phyloP scores from a whole-genome alignment of 1,284 basidiomycete genomes.

The Cutaneotrichosporon mucoides region DNA sequence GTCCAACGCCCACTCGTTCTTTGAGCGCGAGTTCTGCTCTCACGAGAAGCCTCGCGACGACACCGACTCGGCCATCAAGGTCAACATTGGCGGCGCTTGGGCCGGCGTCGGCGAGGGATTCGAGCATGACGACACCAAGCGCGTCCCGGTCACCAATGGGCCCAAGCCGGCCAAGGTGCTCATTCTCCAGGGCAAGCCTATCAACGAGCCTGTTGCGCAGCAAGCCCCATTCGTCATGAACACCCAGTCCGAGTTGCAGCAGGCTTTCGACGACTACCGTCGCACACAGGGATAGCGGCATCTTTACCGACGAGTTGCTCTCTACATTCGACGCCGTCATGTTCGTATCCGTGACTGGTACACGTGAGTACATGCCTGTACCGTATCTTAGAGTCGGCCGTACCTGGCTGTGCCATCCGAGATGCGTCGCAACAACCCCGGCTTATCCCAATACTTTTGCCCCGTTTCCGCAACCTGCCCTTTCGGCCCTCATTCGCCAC shows the following conservation, averaged over 20 bases:
- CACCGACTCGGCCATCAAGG: neutral
- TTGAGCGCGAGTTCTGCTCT: conserved; percentile 23
- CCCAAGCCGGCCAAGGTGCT: conserved; percentile 6
- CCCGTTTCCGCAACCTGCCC: too few species aligned
- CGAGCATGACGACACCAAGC: conserved; percentile 3
- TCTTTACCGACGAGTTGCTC: too few species aligned
- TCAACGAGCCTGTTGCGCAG: conserved; percentile 17
- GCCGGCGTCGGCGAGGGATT: conserved; percentile 7
- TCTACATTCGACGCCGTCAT: too few species aligned
- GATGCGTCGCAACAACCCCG: too few species aligned
- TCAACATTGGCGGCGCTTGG: conserved; percentile 11
- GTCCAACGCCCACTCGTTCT: conserved; percentile 26
- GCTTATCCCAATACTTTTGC: too few species aligned
- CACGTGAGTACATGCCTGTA: too few species aligned
- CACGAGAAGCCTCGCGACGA: conserved; percentile 8
- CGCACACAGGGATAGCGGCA: too few species aligned
- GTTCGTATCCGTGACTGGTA: too few species aligned
- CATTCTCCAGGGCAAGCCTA: conserved; percentile 15
- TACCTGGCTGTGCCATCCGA: too few species aligned
- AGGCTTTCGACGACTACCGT: conserved; percentile 14
- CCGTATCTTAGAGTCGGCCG: too few species aligned
- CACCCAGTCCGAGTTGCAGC: conserved; percentile 15
- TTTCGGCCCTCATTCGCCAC: too few species aligned
- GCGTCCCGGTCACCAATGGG: conserved; percentile 8
- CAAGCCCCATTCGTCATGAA: conserved; percentile 21